Evolutionary conservation across 2,329 filamentous ascomycete species (phyloP).

Genomic region (Arthrobotrys sinensis): DNA sequence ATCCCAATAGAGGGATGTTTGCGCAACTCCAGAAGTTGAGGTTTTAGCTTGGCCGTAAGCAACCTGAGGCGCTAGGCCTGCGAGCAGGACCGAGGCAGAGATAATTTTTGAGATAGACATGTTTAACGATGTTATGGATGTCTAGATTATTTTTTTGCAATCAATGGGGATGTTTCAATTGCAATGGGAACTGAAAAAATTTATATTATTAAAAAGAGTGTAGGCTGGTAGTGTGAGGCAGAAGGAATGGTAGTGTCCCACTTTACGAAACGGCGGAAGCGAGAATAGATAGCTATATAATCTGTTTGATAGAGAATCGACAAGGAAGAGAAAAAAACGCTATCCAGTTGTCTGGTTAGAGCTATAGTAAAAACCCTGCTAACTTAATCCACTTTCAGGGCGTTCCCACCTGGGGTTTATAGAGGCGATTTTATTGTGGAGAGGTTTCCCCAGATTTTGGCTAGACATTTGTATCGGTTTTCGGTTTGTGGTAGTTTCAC

Average conservation of each 20-base stretch:
- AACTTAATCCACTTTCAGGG: slow-evolving; percentile 23
- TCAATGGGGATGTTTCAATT: slow-evolving; percentile 28
- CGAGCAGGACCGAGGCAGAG: slow-evolving; percentile 12
- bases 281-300: slow-evolving; percentile 29
- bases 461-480: not conserved
- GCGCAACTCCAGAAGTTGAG: slow-evolving; percentile 64
- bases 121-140: slow-evolving; percentile 20
- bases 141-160: slow-evolving; percentile 17
- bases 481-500: not conserved
- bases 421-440: slow-evolving; percentile 23
- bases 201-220: slow-evolving; percentile 32
- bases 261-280: slow-evolving; percentile 23
- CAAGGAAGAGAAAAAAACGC: slow-evolving; percentile 7
- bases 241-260: slow-evolving; percentile 29
- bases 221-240: not conserved
- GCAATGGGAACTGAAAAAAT: slow-evolving; percentile 14
- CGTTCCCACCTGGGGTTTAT: slow-evolving; percentile 24
- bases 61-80: slow-evolving; percentile 12
- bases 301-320: slow-evolving; percentile 12
- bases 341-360: slow-evolving; percentile 18
- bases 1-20: slow-evolving; percentile 70
- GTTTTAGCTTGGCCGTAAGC: slow-evolving; percentile 7
- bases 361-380: slow-evolving; percentile 15
- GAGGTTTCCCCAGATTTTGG: slow-evolving; percentile 45
- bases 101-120: slow-evolving; percentile 43